Base-by-base conservation (phyloP, 2,329 filamentous ascomycete genomes). In the Fusarium sp. region DNA sequence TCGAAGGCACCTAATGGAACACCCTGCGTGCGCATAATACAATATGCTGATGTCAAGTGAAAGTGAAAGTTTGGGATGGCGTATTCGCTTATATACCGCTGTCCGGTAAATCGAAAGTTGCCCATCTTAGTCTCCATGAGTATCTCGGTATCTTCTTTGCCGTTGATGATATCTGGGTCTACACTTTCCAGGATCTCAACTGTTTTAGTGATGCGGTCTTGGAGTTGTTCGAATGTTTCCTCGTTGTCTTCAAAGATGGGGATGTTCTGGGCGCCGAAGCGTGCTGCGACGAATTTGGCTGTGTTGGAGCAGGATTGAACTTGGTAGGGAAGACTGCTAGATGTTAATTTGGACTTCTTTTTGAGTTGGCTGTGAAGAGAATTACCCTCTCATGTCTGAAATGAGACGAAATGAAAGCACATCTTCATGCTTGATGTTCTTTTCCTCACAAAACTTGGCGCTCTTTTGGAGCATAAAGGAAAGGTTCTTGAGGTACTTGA, bases 11-110 rank as follows among this genome's bases (percentile, higher is more conserved):
- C 86, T 15, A 91, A n/a, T 0, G 82, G 82, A 28, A 90, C 85
- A 0, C 87, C 88, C 75, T 85, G 81, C 46, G 80, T 80, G 42
- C 88, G 78, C 71, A 91, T 73, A 52, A 91, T 84, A 3, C 77
- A 80, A 75, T 90, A 90, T 11, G 86, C 83, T 15, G 82, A 86
- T 12, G 80, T 81, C 12, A 85, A 60, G 67, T 91, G 88, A 67
- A 91, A 91, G 76, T 83, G 89, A 69, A 89, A 83, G 71, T 90
- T 89, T 4, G 88, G 86, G 26, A 88, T 72, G 4, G 77, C 80
- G 73, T 81, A 84, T 6, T 76, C 73, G 33, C 76, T 72, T 12
- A 86, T 67, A 69, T 86, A 88, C 2, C 76, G 71, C 56, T 79
- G 67, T 0, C 77, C 82, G 4, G 60, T 70, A 51, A 76, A 77